A percentile compares a stretch with the other conserved stretches of the same genome.
phyloP scores from a whole-genome alignment of 345 rosid genomes.

The Citrus medica region DNA sequence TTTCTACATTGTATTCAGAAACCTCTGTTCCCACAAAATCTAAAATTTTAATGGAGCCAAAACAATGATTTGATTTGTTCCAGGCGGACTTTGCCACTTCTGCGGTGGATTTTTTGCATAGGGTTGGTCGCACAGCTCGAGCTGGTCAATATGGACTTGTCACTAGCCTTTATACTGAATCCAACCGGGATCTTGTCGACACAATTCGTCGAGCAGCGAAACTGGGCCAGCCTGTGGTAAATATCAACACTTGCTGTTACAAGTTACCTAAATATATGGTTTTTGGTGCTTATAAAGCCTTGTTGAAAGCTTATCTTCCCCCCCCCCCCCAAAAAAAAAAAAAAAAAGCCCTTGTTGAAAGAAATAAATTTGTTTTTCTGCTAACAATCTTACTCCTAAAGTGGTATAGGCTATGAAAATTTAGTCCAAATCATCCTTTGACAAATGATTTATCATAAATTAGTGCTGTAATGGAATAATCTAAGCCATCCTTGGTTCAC shows the following conservation, averaged over 20 bases:
- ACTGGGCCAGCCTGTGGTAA: constrained; percentile 84
- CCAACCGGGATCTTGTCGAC: constrained; percentile 70
- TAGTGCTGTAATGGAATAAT: neutral
- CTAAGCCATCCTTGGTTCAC: neutral
- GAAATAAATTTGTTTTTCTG: constrained; percentile 5
- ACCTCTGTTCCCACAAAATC: neutral
- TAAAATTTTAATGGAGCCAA: neutral
- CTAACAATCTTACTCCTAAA: neutral
- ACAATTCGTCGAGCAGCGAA: constrained; percentile 77
- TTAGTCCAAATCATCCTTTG: neutral
- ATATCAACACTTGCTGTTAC: constrained; percentile 6
- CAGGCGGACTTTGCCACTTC: constrained; percentile 97
- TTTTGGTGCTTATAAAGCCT: constrained; percentile 1
- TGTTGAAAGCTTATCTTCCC: neutral
- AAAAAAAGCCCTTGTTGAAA: neutral
- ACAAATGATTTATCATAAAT: neutral
- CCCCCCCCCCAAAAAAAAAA: too few species aligned
- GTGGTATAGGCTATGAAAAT: neutral
- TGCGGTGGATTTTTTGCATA: constrained; percentile 92
- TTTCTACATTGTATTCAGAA: neutral
- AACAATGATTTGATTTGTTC: constrained; percentile 19
- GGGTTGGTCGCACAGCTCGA: constrained; percentile 94
- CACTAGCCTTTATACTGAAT: constrained; percentile 82
- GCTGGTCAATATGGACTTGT: constrained; percentile 91
- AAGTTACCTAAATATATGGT: neutral